These are phyloP conservation scores for Arabis hirsuta DNA, from an alignment of 345 rosid species.

Conservation along the genomic window DNA sequence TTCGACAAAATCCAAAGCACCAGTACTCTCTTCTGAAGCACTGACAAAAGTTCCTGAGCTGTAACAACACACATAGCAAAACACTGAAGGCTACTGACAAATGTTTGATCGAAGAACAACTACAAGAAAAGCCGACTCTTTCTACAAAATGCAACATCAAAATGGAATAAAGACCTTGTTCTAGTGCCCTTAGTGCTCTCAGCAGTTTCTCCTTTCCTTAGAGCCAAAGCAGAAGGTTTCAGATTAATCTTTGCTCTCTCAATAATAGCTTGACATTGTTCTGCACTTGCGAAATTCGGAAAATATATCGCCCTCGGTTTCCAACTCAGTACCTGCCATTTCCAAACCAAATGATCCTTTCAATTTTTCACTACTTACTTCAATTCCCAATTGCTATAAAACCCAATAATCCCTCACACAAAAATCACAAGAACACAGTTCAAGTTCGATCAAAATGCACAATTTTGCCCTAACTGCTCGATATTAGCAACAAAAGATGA, in stretches of 20 bases:
- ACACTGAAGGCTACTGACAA: slow-evolving; percentile 6
- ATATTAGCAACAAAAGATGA: slow-evolving; percentile 20
- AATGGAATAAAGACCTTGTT: slow-evolving; percentile 54
- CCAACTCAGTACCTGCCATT: slow-evolving; percentile 72
- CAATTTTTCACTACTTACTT: not conserved
- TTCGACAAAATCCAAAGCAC: slow-evolving; percentile 61
- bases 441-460: not conserved
- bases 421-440: not conserved
- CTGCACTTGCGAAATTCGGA: slow-evolving; percentile 65
- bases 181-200: slow-evolving; percentile 74
- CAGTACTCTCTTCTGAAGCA: slow-evolving; percentile 68
- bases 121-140: too few relatives aligned
- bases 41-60: slow-evolving; percentile 78
- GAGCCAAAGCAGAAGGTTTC: slow-evolving; percentile 68
- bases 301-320: slow-evolving; percentile 74
- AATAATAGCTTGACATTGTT: slow-evolving; percentile 62
- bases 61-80: slow-evolving; percentile 37
- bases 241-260: slow-evolving; percentile 56
- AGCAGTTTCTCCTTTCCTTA: slow-evolving; percentile 70
- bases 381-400: not conserved
- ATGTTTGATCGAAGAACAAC: not conserved
- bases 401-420: not conserved
- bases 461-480: not conserved
- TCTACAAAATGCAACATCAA: not conserved
- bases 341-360: not conserved